Evolutionary conservation across 2,329 filamentous ascomycete species (phyloP).

Genomic region (Fusarium floridanum): DNA sequence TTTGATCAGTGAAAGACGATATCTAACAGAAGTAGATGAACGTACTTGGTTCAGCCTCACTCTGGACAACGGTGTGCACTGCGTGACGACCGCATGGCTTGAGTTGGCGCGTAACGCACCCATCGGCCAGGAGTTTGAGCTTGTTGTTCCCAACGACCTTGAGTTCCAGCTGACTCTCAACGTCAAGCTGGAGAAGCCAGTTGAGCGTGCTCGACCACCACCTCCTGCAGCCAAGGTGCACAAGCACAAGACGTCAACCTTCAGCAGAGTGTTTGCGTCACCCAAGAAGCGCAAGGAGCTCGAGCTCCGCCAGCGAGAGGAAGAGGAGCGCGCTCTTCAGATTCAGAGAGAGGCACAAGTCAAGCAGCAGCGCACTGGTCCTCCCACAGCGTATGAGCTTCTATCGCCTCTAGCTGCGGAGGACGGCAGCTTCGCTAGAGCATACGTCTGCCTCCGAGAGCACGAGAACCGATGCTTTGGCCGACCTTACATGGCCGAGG

Average conservation of each 20-base stretch:
- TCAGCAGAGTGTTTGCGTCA: constrained; percentile 92
- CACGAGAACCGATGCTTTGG: constrained; percentile 91
- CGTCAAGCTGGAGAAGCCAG: constrained; percentile 89
- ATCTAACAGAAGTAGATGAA: constrained; percentile 72
- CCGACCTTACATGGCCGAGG: constrained; percentile 86
- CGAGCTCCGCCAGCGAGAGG: constrained; percentile 85
- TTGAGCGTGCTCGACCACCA: constrained; percentile 64
- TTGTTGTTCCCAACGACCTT: constrained; percentile 96
- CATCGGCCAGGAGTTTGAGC: constrained; percentile 97
- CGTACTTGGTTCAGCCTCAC: constrained; percentile 95
- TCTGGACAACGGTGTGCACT: constrained; percentile 97
- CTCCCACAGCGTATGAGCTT: constrained; percentile 85
- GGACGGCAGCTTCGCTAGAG: constrained; percentile 93
- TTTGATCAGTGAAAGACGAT: neutral
- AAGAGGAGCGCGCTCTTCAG: constrained; percentile 79
- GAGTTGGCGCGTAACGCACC: constrained; percentile 92
- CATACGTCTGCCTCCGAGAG: constrained; percentile 94
- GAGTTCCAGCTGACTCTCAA: constrained; percentile 98
- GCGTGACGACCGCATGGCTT: constrained; percentile 95
- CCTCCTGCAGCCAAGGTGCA: constrained; percentile 71
- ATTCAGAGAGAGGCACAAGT: constrained; percentile 74
- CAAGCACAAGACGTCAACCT: constrained; percentile 86
- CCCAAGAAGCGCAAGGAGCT: constrained; percentile 97
- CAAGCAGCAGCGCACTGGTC: constrained; percentile 71
- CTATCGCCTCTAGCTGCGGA: constrained; percentile 87